phyloP scores from a whole-genome alignment of 176 grass and related monocot genomes.

The Hordeum vulgare region DNA sequence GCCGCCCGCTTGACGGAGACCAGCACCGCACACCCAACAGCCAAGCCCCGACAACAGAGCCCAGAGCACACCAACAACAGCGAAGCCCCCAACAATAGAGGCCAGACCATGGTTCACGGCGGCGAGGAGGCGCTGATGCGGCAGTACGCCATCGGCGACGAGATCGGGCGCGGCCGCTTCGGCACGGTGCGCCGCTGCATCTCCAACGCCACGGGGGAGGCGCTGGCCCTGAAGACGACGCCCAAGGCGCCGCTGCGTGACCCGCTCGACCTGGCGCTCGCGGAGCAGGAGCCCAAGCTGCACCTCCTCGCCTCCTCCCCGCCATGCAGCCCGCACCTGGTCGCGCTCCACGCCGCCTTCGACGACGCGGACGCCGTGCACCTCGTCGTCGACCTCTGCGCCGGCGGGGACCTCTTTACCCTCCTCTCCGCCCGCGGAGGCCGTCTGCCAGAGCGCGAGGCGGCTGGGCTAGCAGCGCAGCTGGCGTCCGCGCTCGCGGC shows the following conservation, averaged over 20 bases:
- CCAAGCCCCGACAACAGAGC: neutral
- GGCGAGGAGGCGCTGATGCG: constrained; percentile 16
- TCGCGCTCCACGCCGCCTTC: constrained; percentile 45
- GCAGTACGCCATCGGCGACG: constrained; percentile 61
- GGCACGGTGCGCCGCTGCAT: constrained; percentile 57
- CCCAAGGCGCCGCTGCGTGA: constrained; percentile 48
- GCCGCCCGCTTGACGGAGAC: neutral
- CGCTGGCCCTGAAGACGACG: constrained; percentile 59
- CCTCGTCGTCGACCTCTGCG: constrained; percentile 63
- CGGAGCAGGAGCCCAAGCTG: constrained; percentile 56
- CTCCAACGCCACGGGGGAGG: constrained; percentile 28
- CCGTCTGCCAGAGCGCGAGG: constrained; percentile 54
- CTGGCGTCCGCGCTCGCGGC: constrained; percentile 34
- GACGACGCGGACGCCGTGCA: constrained; percentile 49
- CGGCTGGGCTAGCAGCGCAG: constrained; percentile 11
- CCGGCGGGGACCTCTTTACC: constrained; percentile 40
- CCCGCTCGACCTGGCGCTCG: constrained; percentile 55
- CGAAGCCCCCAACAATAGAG: neutral
- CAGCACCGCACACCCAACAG: neutral
- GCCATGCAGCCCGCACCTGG: constrained; percentile 30
- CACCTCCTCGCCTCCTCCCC: constrained; percentile 45
- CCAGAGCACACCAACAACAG: neutral
- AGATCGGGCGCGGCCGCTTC: constrained; percentile 72
- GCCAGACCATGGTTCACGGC: constrained; percentile 11
- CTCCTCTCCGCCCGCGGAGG: constrained; percentile 33